Percentiles rank a stretch among this genome's conserved stretches.
These are phyloP conservation scores for Haplosporangium sp. DNA, from an alignment of 371 early-diverging fungal species.

Conservation along the genomic window DNA sequence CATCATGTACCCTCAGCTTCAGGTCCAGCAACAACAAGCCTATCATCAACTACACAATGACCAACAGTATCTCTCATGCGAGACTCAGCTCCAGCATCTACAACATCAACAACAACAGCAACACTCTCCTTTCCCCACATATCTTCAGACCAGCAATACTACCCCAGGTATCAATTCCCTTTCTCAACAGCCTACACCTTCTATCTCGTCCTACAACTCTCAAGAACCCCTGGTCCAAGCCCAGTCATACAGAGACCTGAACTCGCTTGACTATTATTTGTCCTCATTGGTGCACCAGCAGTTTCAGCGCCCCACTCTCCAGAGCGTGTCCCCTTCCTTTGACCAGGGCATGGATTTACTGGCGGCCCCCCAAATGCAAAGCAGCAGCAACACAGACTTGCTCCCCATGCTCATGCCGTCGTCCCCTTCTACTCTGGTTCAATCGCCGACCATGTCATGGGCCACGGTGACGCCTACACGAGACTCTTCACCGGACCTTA, in stretches of 20 bases:
- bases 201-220: too few species aligned
- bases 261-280: too few species aligned
- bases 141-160: background rate
- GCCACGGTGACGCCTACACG: slow-evolving; percentile 8
- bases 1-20: background rate
- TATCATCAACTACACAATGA: background rate
- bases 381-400: background rate
- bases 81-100: slow-evolving; percentile 13
- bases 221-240: background rate
- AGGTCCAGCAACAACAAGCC: background rate
- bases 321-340: background rate
- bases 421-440: background rate
- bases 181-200: too few species aligned
- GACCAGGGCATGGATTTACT: slow-evolving; percentile 9
- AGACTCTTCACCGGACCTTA: background rate
- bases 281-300: too few species aligned
- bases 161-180: too few species aligned
- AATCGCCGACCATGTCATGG: slow-evolving; percentile 26
- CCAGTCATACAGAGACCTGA: too few species aligned
- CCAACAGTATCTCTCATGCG: background rate
- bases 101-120: slow-evolving; percentile 12
- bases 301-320: slow-evolving; percentile 6
- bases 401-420: slow-evolving; percentile 3
- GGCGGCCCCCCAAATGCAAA: slow-evolving; percentile 5
- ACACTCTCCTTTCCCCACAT: background rate